Percentiles rank a stretch among this genome's conserved stretches.
phyloP scores from a whole-genome alignment of 2,329 filamentous ascomycete species.

The Fusarium sarcochroum region DNA sequence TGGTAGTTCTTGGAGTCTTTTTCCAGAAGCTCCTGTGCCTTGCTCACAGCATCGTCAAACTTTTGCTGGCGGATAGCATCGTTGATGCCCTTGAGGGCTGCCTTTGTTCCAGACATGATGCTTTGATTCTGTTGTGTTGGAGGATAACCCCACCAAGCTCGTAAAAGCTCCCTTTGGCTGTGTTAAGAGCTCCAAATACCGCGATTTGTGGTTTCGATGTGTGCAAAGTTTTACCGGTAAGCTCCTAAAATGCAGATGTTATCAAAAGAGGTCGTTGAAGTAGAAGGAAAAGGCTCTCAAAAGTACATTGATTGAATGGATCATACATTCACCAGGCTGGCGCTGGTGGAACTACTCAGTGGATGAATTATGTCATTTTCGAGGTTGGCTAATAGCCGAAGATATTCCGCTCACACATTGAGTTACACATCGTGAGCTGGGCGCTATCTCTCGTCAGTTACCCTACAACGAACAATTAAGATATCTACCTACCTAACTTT shows the following conservation, averaged over 20 bases:
- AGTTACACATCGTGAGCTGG: not conserved
- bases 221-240: not conserved
- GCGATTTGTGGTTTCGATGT: not conserved
- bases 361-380: slow-evolving; percentile 39
- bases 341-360: slow-evolving; percentile 16
- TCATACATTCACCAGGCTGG: slow-evolving; percentile 22
- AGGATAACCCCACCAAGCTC: slow-evolving; percentile 39
- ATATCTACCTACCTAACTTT: too few species aligned
- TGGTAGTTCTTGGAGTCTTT: slow-evolving; percentile 86
- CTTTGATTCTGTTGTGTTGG: slow-evolving; percentile 26
- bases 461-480: too few species aligned
- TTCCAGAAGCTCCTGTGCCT: slow-evolving; percentile 77
- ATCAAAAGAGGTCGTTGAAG: not conserved
- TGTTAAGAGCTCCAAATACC: not conserved
- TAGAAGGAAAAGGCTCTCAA: not conserved
- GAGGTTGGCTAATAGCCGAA: slow-evolving; percentile 20
- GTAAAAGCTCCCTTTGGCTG: slow-evolving; percentile 10
- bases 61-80: slow-evolving; percentile 83
- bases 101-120: slow-evolving; percentile 73
- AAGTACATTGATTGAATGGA: slow-evolving; percentile 14
- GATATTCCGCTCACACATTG: slow-evolving; percentile 12
- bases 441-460: not conserved
- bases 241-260: not conserved
- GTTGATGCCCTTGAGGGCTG: slow-evolving; percentile 84
- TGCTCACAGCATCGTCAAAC: slow-evolving; percentile 80